Evolutionary conservation across 305 asterid genomes (phyloP).

Genomic region (Salvia sclarea): DNA sequence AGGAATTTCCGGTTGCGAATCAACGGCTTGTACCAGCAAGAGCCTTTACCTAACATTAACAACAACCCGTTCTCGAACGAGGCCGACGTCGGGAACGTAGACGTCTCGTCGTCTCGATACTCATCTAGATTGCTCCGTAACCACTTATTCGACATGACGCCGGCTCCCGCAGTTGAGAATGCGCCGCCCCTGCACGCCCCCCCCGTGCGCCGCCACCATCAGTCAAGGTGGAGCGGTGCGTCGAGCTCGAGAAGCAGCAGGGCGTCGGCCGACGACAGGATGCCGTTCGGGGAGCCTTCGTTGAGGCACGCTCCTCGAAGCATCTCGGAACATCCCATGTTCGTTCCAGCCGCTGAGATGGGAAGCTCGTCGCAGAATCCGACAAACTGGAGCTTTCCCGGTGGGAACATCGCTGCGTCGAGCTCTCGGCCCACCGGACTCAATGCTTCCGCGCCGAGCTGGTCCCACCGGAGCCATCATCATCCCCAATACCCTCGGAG

Average conservation of each 20-base stretch:
- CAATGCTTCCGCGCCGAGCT: conserved; percentile 47
- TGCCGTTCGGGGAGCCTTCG: conserved; percentile 39
- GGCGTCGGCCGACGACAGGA: conserved; percentile 41
- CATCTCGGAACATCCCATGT: conserved; percentile 78
- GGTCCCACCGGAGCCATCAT: conserved; percentile 54
- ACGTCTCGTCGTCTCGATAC: conserved; percentile 41
- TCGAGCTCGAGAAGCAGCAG: conserved; percentile 55
- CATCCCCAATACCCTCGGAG: conserved; percentile 62
- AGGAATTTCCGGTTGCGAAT: conserved; percentile 68
- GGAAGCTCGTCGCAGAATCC: conserved; percentile 57
- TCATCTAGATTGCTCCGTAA: conserved; percentile 51
- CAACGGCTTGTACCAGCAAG: conserved; percentile 58
- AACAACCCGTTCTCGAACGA: conserved; percentile 38
- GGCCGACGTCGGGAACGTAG: conserved; percentile 38
- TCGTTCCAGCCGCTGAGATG: conserved; percentile 50
- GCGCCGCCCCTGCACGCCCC: conserved; percentile 42
- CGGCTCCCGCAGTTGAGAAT: conserved; percentile 47
- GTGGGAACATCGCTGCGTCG: conserved; percentile 51
- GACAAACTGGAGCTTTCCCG: conserved; percentile 51
- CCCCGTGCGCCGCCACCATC: conserved; percentile 44
- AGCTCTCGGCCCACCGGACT: conserved; percentile 47
- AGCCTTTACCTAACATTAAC: conserved; percentile 36
- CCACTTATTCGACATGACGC: conserved; percentile 46
- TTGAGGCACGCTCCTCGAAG: conserved; percentile 54
- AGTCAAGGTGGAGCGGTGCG: conserved; percentile 60